phyloP scores from a whole-genome alignment of 768 basidiomycete species.

The Rubroboletus pulcherrimus region DNA sequence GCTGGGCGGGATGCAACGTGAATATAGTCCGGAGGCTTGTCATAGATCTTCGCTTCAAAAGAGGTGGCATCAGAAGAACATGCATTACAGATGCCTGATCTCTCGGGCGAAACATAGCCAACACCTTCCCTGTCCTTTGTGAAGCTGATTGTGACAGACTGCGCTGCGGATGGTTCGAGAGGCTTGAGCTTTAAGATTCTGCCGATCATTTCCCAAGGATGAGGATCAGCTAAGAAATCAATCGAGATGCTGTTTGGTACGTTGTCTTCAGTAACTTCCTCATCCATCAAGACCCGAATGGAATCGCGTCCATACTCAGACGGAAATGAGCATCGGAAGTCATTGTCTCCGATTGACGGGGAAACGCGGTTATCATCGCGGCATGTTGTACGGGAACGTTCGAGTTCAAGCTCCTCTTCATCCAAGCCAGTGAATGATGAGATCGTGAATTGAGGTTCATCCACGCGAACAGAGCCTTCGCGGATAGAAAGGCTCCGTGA shows the following conservation, averaged over 20 bases:
- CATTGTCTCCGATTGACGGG: neutral
- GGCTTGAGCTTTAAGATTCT: constrained; percentile 21
- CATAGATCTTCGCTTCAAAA: neutral
- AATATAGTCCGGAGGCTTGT: neutral
- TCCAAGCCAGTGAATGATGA: neutral
- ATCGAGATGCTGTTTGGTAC: constrained; percentile 8
- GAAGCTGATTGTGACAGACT: constrained; percentile 8
- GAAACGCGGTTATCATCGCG: neutral
- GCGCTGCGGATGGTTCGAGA: neutral
- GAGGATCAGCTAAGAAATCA: constrained; percentile 29
- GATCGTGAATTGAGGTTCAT: neutral
- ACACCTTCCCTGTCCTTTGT: constrained; percentile 28
- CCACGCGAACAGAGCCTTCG: neutral
- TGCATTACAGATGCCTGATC: neutral
- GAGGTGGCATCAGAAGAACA: neutral
- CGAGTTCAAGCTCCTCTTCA: neutral
- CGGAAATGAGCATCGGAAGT: neutral
- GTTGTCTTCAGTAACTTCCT: neutral
- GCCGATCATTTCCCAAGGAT: constrained; percentile 32
- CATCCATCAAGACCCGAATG: neutral
- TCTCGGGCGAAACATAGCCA: constrained; percentile 13
- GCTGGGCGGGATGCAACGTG: neutral
- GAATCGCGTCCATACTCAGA: neutral
- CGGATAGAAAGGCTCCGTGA: neutral
- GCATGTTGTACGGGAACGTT: neutral